phyloP scores from a whole-genome alignment of 2,329 filamentous ascomycete species.

The Fusarium luffae region DNA sequence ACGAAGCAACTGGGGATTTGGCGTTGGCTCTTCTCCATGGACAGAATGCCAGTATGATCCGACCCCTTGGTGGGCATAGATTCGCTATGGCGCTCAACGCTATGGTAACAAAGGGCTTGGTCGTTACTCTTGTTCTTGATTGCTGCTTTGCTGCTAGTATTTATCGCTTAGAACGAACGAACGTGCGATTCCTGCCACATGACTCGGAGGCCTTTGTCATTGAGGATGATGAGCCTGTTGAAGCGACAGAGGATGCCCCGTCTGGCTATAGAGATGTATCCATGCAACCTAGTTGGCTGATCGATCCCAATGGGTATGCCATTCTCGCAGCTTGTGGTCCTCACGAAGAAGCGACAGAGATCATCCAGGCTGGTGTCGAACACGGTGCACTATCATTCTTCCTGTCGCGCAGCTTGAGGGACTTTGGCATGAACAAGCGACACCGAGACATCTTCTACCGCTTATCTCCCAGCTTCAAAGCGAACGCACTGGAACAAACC shows the following conservation, averaged over 20 bases:
- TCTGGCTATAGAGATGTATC: constrained; percentile 2
- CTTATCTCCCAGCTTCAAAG: not conserved
- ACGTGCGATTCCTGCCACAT: not conserved
- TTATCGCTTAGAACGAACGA: not conserved
- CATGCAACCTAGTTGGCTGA: constrained; percentile 12
- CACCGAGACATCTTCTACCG: constrained; percentile 8
- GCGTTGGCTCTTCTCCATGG: constrained; percentile 16
- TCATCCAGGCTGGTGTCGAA: rapidly evolving
- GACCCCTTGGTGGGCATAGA: not conserved
- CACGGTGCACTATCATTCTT: constrained; percentile 14
- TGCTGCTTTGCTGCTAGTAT: constrained; percentile 35
- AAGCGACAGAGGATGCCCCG: rapidly evolving
- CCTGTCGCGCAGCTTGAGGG: not conserved
- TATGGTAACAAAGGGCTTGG: constrained; percentile 17
- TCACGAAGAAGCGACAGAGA: constrained; percentile 11
- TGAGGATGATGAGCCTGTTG: not conserved
- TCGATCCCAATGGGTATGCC: constrained; percentile 19
- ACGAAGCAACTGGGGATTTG: constrained; percentile 7
- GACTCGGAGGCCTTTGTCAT: not conserved
- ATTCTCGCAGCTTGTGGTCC: constrained; percentile 22
- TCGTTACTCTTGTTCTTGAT: constrained; percentile 31
- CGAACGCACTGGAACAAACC: not conserved
- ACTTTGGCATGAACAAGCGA: not conserved
- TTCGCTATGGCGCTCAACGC: not conserved
- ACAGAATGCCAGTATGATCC: not conserved